Evolutionary conservation across 352 stramenopile species (phyloP).

Genomic region (Blastocystis sp.): DNA sequence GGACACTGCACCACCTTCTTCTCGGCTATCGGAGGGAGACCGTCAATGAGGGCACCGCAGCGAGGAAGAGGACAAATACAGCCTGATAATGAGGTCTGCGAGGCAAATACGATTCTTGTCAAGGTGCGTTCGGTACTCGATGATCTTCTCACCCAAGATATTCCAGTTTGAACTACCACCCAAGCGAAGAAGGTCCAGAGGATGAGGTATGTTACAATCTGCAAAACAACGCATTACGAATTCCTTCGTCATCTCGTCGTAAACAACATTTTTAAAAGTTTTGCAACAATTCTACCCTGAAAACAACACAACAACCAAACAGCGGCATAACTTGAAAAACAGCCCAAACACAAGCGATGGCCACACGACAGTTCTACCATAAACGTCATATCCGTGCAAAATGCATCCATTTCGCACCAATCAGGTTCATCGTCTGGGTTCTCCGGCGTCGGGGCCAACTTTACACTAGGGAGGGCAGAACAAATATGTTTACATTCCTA

Average conservation of each 20-base stretch:
- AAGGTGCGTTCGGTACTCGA: conserved; percentile 27
- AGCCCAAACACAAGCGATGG: conserved; percentile 21
- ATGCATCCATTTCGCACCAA: conserved; percentile 57
- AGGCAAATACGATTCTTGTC: conserved; percentile 10
- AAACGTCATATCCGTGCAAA: conserved; percentile 45
- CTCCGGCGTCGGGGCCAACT: neutral
- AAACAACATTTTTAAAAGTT: conserved; percentile 3
- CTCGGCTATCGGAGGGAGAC: conserved; percentile 23
- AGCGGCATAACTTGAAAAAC: conserved; percentile 27
- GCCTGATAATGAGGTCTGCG: neutral
- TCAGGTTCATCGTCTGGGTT: neutral
- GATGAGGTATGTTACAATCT: conserved; percentile 35
- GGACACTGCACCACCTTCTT: conserved; percentile 25
- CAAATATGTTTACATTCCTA: conserved; percentile 49
- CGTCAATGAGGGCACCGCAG: conserved; percentile 45
- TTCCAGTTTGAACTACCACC: conserved; percentile 50
- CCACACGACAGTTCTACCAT: conserved; percentile 51
- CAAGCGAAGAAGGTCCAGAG: conserved; percentile 19
- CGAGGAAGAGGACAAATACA: conserved; percentile 50
- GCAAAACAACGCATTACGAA: conserved; percentile 55
- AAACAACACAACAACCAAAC: neutral
- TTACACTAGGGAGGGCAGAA: conserved; percentile 21
- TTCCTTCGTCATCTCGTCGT: conserved; percentile 2
- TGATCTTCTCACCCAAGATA: conserved; percentile 21
- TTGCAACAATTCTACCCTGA: conserved; percentile 20